Evolutionary conservation across 371 early-diverging fungal genomes (phyloP).

Genomic region (Caulochytrium protostelioides): DNA sequence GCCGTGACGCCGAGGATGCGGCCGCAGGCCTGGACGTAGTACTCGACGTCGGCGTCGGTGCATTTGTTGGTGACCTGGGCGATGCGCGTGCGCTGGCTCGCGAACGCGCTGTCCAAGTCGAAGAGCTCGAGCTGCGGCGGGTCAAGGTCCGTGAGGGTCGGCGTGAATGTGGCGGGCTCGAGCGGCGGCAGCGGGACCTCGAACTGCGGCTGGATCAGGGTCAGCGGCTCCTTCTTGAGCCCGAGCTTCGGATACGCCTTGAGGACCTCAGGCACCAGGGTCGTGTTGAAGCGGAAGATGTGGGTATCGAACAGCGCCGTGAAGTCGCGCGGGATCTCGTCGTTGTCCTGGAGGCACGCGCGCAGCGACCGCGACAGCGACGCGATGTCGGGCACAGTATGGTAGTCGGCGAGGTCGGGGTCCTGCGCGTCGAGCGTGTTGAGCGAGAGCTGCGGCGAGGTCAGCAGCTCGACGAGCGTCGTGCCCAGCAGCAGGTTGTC

Average conservation of each 20-base stretch:
- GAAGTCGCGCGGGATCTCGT: conserved; percentile 30
- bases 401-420: conserved; percentile 35
- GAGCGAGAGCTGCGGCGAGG: conserved; percentile 5
- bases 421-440: conserved; percentile 32
- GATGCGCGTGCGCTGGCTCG: conserved; percentile 16
- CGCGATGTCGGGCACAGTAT: conserved; percentile 25
- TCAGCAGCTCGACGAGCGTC: conserved; percentile 21
- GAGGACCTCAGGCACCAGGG: conserved; percentile 20
- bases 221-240: conserved; percentile 24
- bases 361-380: conserved; percentile 17
- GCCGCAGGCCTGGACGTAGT: conserved; percentile 30
- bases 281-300: conserved; percentile 24
- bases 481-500: conserved; percentile 28
- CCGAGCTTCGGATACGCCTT: conserved; percentile 17
- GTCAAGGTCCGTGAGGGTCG: conserved; percentile 19
- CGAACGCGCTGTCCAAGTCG: conserved; percentile 34
- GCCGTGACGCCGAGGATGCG: conserved; percentile 24
- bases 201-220: conserved; percentile 34
- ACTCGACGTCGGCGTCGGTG: conserved; percentile 33
- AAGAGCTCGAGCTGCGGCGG: conserved; percentile 36
- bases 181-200: conserved; percentile 33
- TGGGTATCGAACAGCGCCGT: conserved; percentile 23
- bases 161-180: conserved; percentile 31
- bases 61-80: conserved; percentile 35
- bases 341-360: conserved; percentile 29